Base-by-base conservation (phyloP, 495 filamentous ascomycete species). In the Daldinia loculata region DNA sequence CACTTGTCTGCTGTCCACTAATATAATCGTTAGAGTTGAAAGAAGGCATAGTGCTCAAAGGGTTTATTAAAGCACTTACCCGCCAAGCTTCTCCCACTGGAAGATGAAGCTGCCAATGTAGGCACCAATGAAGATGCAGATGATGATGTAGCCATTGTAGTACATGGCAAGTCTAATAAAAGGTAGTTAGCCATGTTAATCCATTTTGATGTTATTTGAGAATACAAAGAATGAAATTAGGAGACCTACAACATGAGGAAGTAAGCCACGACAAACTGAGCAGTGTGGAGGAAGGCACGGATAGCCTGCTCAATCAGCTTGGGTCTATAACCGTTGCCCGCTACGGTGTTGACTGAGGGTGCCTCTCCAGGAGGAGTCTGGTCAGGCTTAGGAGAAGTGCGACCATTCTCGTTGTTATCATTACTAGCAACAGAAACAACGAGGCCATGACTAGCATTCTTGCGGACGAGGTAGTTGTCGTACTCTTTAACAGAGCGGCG, bases 181-280 rank as follows among this genome's bases (percentile, higher is more conserved):
- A 4, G 4, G 2, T 5, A 12, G 17, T 48, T 24, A 48, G 9
- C 17, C 19, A 22, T 12, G 8, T 11, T 24, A 9, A 48, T 48
- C 17, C 7, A 3, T 11, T 48, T 5, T 4, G 2, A 17, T 24
- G 8, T 19, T 19, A 4, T 24, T 1, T 24, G 19, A 24, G 14
- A 36, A 36, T 36, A 14, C 12, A 36, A 2, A 5, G 22, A 22
- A 48, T 48, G 19, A 5, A 22, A 12, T 24, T 22, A 14, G 9
- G 19, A 5, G 2, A 24, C 43, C 3, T 48, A 48, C 61, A 93
- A 75, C 89, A 92, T 91, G 61, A 92, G 76, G 70, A 91, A 86
- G 72, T 92, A 93, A 14, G 89, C 90, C 6, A 90, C 84, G 0
- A 86, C 88, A 74, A 93, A 91, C 67, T 92, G 90, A 17, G 86